Evolutionary conservation across 2,329 filamentous ascomycete genomes (phyloP).

Genomic region (Rutstroemia sp.): DNA sequence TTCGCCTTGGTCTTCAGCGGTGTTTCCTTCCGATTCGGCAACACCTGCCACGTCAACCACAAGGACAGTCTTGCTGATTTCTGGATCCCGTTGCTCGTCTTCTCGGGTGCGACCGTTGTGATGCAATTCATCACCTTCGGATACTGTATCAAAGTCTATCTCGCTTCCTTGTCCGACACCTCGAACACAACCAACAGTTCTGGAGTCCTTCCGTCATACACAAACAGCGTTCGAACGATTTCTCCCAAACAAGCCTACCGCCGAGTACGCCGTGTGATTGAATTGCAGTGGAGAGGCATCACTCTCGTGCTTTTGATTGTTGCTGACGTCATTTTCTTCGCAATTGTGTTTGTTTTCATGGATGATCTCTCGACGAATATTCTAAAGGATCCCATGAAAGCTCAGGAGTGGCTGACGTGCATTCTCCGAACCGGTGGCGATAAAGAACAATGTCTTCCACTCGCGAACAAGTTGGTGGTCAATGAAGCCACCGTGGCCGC

Average conservation of each 20-base stretch:
- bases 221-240: slow-evolving; percentile 62
- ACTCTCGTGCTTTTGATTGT: slow-evolving; percentile 85
- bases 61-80: slow-evolving; percentile 73
- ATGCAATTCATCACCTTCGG: slow-evolving; percentile 78
- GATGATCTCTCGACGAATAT: slow-evolving; percentile 49
- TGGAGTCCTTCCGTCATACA: slow-evolving; percentile 61
- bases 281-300: slow-evolving; percentile 91
- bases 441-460: slow-evolving; percentile 56
- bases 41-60: slow-evolving; percentile 89
- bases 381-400: slow-evolving; percentile 35
- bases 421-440: slow-evolving; percentile 51
- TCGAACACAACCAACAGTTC: slow-evolving; percentile 64
- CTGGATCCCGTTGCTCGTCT: slow-evolving; percentile 81
- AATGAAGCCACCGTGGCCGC: slow-evolving; percentile 71
- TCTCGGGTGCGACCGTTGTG: slow-evolving; percentile 68
- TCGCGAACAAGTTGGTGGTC: slow-evolving; percentile 57
- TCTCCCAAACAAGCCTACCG: slow-evolving; percentile 83
- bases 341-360: slow-evolving; percentile 82
- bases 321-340: slow-evolving; percentile 88
- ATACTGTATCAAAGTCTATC: slow-evolving; percentile 93
- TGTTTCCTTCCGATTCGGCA: slow-evolving; percentile 88
- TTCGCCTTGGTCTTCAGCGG: slow-evolving; percentile 78
- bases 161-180: slow-evolving; percentile 72
- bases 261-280: slow-evolving; percentile 76
- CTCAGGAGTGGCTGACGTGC: slow-evolving; percentile 64